phyloP scores from a whole-genome alignment of 2,329 filamentous ascomycete species.

The Cladosporium sp. region DNA sequence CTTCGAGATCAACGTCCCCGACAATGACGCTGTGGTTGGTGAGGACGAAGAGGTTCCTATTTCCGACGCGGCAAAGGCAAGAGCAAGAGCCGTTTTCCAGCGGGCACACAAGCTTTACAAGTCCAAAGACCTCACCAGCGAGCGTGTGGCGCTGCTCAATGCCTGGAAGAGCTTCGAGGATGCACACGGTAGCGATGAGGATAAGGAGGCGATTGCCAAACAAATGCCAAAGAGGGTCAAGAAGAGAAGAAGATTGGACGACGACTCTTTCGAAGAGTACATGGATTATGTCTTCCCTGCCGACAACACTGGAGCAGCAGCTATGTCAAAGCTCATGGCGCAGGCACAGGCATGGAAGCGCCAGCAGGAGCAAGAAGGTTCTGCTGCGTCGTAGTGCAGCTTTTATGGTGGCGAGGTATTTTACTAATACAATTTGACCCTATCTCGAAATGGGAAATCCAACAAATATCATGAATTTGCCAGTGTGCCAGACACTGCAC shows the following conservation, averaged over 20 bases:
- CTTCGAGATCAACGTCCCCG: slow-evolving; percentile 92
- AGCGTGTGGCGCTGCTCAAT: slow-evolving; percentile 85
- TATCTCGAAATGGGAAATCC: too few relatives aligned
- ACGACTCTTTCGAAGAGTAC: slow-evolving; percentile 94
- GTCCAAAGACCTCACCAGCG: slow-evolving; percentile 84
- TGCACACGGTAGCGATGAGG: slow-evolving; percentile 69
- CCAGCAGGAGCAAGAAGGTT: slow-evolving; percentile 35
- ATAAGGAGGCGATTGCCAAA: slow-evolving; percentile 77
- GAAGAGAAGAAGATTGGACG: slow-evolving; percentile 85
- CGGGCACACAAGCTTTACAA: slow-evolving; percentile 83
- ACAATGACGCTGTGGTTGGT: slow-evolving; percentile 56
- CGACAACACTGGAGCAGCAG: slow-evolving; percentile 70
- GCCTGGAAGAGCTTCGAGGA: slow-evolving; percentile 91
- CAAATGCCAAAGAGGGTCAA: slow-evolving; percentile 93
- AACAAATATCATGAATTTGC: neutral
- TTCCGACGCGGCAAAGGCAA: slow-evolving; percentile 75
- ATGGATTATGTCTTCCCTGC: slow-evolving; percentile 96
- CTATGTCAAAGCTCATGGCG: slow-evolving; percentile 75
- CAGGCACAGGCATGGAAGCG: slow-evolving; percentile 88
- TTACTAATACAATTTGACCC: neutral
- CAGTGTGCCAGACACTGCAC: slow-evolving; percentile 1
- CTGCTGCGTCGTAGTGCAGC: neutral
- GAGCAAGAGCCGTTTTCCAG: slow-evolving; percentile 78
- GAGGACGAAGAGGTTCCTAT: slow-evolving; percentile 56
- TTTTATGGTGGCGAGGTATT: too few relatives aligned